These are phyloP conservation scores for Eucalyptus pumila DNA, from an alignment of 345 rosid genomes.

Conservation along the genomic window DNA sequence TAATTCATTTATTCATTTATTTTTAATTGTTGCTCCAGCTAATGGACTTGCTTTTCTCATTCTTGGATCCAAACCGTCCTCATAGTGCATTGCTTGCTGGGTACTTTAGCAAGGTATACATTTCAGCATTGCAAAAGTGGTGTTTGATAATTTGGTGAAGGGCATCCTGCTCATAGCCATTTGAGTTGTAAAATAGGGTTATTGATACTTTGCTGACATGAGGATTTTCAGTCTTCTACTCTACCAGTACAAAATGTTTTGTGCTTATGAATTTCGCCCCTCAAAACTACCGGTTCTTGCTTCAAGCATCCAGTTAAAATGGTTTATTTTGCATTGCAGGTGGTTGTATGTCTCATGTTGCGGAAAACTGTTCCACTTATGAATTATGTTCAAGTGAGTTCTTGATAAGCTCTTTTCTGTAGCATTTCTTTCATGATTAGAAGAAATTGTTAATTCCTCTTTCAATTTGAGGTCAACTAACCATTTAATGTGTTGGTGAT, in stretches of 20 bases:
- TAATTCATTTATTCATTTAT: background rate
- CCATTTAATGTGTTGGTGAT: background rate
- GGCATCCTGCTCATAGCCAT: background rate
- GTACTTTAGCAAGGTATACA: constrained; percentile 88
- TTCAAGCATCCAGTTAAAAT: background rate
- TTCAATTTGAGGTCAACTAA: background rate
- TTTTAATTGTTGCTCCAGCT: constrained; percentile 37
- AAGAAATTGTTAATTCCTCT: background rate
- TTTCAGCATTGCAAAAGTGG: background rate
- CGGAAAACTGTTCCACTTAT: constrained; percentile 91
- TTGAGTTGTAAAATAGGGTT: background rate
- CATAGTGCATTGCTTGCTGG: constrained; percentile 93
- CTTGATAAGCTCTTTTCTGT: background rate
- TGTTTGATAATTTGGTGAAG: background rate
- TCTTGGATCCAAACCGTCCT: constrained; percentile 75
- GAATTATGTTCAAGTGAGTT: constrained; percentile 83
- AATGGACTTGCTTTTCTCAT: constrained; percentile 89
- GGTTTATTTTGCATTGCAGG: constrained; percentile 31
- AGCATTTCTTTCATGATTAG: background rate
- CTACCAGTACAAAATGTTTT: background rate
- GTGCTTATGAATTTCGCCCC: background rate
- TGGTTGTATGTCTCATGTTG: constrained; percentile 86
- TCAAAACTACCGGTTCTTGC: background rate
- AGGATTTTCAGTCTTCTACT: background rate
- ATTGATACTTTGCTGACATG: background rate